Evolutionary conservation across 129 eudicot species (phyloP), one percentile per base, ranked within the genome.

Genomic region (Helianthus tuberosus): DNA sequence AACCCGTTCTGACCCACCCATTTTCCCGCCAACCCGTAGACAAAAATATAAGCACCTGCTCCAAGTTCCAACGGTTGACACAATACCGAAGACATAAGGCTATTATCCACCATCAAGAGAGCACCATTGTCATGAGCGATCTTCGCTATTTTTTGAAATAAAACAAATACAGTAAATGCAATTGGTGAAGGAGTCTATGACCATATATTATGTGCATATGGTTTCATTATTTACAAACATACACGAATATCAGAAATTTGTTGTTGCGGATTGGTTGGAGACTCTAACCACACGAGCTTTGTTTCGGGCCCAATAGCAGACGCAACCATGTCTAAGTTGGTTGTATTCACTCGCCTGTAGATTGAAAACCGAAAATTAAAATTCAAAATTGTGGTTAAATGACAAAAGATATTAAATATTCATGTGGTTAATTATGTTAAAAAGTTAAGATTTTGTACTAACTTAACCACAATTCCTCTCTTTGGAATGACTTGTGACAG

Each of bases 231-330:
- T 39, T 39, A 4, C 44, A 0, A 63, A 60, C 91, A 49, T 80
- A 92, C 99, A 77, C 85, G 92, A 76, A 95, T 91, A 81, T 95
- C 96, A 71, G 96, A 86, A 49, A 95, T 87, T 72, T 89, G 97
- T 70, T 79, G 90, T 39, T 96, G 86, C 13, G 99, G 99, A 76
- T 95, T 95, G 39, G 99, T 91, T 75, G 99, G 99, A 77, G 92
- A 89, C 81, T 95, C 99, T 74, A 95, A 71, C 99, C 99, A 95
- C 39, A 95, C 94, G 68, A 95, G 97, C 82, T 91, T 91, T 35
- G 99, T 95, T 85, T 78, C 53, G 47, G 96, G 91, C 46, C 90
- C 84, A 80, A 95, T 87, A 65, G 94, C 91, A 51, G 96, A 82
- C 39, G 91, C 94, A 81, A 89, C 97, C 80, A 80, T 94, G 27